These are phyloP conservation scores for Parathielavia hyrcaniae DNA, from an alignment of 495 filamentous ascomycete genomes.

Conservation along the genomic window DNA sequence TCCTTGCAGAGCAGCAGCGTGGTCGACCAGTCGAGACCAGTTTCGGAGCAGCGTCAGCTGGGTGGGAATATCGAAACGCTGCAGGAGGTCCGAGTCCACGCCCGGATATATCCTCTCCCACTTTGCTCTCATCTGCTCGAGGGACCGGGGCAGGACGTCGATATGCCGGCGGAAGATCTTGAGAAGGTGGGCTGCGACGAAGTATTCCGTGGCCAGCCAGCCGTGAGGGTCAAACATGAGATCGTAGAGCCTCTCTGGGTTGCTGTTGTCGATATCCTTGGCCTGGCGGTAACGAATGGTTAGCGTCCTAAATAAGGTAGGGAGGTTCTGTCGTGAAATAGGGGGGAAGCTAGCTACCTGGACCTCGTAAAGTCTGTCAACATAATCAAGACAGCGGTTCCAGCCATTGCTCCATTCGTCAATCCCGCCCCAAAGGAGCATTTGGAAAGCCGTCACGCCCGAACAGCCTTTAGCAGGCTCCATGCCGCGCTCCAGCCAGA, in stretches of 20 bases:
- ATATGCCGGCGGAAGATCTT: constrained; percentile 5
- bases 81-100: not conserved
- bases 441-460: constrained; percentile 2
- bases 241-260: not conserved
- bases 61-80: not conserved
- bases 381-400: not conserved
- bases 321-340: not conserved
- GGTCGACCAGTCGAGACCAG: not conserved
- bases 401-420: not conserved
- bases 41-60: not conserved
- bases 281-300: not conserved
- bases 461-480: not conserved
- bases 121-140: not conserved
- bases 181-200: constrained; percentile 1
- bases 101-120: not conserved
- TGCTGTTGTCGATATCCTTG: not conserved
- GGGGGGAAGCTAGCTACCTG: not conserved
- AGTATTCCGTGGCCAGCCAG: constrained; percentile 1
- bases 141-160: constrained; percentile 2
- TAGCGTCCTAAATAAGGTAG: not conserved
- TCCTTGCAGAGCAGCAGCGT: not conserved
- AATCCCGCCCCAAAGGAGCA: not conserved
- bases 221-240: constrained; percentile 5
- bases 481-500: not conserved
- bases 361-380: not conserved